Conservation (phyloP, 768 basidiomycete genomes). For the Tricholoma matsutake region DNA sequence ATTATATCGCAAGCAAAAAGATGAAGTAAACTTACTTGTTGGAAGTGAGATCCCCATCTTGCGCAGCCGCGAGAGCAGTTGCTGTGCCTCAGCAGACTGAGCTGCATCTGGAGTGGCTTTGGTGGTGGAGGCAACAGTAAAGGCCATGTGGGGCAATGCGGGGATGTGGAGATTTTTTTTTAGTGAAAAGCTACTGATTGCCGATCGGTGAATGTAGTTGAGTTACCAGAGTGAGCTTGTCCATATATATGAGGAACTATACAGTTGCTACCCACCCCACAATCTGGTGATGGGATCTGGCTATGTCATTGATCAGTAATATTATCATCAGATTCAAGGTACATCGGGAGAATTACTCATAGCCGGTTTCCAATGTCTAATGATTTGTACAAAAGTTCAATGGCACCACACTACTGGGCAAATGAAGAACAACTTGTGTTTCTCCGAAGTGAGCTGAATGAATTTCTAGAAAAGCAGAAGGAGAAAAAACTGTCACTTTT, state of each 20-base stretch:
- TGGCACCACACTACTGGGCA: neutral
- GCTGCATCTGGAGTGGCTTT: neutral
- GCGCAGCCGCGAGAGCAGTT: neutral
- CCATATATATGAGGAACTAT: neutral
- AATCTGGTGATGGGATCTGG: neutral
- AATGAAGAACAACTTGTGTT: neutral
- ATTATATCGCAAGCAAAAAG: too few relatives aligned
- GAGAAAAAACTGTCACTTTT: neutral
- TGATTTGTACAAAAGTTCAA: neutral
- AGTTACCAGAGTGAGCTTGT: neutral
- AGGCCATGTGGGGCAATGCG: too few relatives aligned
- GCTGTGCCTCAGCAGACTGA: neutral
- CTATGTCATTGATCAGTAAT: neutral
- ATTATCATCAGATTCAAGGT: neutral
- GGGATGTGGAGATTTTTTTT: neutral
- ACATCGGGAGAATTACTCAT: neutral
- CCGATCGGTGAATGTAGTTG: neutral
- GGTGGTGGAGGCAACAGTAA: too few relatives aligned
- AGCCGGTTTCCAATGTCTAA: neutral
- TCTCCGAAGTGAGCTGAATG: neutral
- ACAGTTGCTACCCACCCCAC: neutral
- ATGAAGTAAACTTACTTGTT: neutral
- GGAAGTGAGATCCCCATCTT: neutral
- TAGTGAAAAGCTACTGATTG: neutral
- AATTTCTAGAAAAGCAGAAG: neutral